phyloP scores from a whole-genome alignment of 2,329 filamentous ascomycete genomes.

The Fusarium denticulatum region DNA sequence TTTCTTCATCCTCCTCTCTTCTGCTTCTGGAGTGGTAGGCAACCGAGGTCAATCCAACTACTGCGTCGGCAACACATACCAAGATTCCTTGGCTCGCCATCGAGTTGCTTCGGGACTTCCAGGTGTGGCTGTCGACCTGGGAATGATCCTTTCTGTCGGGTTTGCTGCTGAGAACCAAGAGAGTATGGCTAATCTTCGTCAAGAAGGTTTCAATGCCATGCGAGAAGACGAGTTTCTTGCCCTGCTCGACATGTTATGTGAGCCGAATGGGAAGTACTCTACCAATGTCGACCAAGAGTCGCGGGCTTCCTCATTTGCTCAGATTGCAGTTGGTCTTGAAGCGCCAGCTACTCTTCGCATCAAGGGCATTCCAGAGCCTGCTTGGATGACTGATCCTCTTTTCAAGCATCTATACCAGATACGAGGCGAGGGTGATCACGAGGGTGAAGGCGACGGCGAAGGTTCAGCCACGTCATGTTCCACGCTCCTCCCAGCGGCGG shows the following conservation, averaged over 20 bases:
- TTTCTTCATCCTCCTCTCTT: slow-evolving; percentile 66
- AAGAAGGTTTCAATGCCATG: neutral
- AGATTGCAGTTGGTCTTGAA: slow-evolving; percentile 2
- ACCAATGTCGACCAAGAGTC: neutral
- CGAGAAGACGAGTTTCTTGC: slow-evolving; percentile 2
- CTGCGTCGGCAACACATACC: slow-evolving; percentile 54
- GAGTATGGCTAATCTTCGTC: neutral
- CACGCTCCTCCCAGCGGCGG: neutral
- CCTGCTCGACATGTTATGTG: neutral
- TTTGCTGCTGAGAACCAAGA: slow-evolving; percentile 59
- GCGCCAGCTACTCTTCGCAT: neutral
- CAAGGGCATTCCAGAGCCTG: neutral
- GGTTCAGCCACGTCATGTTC: neutral
- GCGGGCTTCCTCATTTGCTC: neutral
- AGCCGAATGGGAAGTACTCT: neutral
- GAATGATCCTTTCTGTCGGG: slow-evolving; percentile 60
- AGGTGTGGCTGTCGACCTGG: slow-evolving; percentile 61
- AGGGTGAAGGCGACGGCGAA: neutral
- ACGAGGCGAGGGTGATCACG: neutral
- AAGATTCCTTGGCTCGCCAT: slow-evolving; percentile 4
- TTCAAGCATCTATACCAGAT: neutral
- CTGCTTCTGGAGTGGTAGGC: slow-evolving; percentile 61
- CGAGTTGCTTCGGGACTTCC: neutral
- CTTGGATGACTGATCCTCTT: neutral
- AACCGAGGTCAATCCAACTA: slow-evolving; percentile 65